Evolutionary conservation across 768 basidiomycete species (phyloP).

Genomic region (Gymnopilus dilepis): DNA sequence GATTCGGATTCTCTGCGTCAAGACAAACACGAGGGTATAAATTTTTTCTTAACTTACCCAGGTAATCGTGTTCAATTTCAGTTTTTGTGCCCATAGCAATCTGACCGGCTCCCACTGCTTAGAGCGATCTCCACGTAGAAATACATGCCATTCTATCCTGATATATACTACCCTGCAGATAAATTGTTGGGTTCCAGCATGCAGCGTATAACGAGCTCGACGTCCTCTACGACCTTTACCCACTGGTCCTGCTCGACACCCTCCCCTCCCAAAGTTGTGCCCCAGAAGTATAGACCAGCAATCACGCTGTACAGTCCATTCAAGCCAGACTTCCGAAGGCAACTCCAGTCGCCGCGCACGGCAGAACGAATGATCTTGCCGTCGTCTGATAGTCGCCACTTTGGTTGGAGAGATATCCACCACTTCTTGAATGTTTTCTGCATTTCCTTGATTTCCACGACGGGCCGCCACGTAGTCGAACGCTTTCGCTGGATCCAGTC

Average conservation of each 20-base stretch:
- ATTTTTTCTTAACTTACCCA: too few relatives aligned
- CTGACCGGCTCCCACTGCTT: too few relatives aligned
- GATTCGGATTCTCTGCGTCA: too few relatives aligned
- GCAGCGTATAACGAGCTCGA: too few relatives aligned
- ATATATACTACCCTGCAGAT: too few relatives aligned
- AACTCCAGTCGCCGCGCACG: not conserved
- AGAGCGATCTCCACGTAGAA: too few relatives aligned
- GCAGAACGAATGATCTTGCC: not conserved
- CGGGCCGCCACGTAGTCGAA: slow-evolving; percentile 12
- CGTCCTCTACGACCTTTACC: not conserved
- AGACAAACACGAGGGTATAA: too few relatives aligned
- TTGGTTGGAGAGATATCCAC: slow-evolving; percentile 18
- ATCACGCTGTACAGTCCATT: slow-evolving; percentile 13
- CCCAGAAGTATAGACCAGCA: slow-evolving; percentile 8
- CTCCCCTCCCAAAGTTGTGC: not conserved
- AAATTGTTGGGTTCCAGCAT: too few relatives aligned
- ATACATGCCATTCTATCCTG: too few relatives aligned
- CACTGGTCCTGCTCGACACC: not conserved
- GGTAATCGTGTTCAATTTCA: too few relatives aligned
- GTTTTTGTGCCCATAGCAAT: too few relatives aligned
- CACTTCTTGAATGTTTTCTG: slow-evolving; percentile 9
- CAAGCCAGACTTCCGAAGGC: not conserved
- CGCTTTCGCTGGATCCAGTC: slow-evolving; percentile 16
- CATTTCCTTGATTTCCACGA: not conserved
- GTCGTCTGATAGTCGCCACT: slow-evolving; percentile 5